Evolutionary conservation across 148 eudicot species (phyloP).

Genomic region (Rheum nobile): DNA sequence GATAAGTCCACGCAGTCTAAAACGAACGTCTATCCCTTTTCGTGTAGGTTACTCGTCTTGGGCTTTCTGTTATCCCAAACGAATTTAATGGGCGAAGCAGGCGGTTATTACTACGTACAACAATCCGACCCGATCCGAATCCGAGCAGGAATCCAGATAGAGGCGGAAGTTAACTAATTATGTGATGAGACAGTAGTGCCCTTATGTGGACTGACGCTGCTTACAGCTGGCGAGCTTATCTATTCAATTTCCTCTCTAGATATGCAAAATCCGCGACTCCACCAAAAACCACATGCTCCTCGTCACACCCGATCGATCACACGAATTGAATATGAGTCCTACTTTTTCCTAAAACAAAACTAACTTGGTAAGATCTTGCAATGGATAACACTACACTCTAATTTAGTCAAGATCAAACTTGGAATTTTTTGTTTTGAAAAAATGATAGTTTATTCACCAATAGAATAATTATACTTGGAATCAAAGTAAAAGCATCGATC

Average conservation of each 20-base stretch:
- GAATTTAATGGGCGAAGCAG: neutral
- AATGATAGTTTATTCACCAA: no score
- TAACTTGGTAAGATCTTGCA: no score
- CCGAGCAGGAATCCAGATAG: neutral
- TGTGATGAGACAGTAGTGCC: neutral
- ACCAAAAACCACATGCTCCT: neutral
- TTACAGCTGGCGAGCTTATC: neutral
- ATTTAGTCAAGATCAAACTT: no score
- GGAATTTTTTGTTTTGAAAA: no score
- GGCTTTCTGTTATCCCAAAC: neutral
- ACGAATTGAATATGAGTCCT: neutral
- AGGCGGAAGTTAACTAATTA: neutral
- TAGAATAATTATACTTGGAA: no score
- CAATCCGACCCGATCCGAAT: neutral
- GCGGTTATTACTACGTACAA: neutral
- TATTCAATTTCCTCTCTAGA: neutral
- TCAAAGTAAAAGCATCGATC: no score
- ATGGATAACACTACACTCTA: no score
- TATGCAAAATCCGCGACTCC: neutral
- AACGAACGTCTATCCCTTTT: neutral
- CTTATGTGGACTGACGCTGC: neutral
- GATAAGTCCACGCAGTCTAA: slow-evolving; percentile 1
- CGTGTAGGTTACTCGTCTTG: neutral
- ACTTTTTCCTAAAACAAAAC: no score
- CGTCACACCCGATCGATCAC: neutral